These are phyloP conservation scores for Adansonia rubrostipa DNA, from an alignment of 441 rosid genomes.

Conservation along the genomic window DNA sequence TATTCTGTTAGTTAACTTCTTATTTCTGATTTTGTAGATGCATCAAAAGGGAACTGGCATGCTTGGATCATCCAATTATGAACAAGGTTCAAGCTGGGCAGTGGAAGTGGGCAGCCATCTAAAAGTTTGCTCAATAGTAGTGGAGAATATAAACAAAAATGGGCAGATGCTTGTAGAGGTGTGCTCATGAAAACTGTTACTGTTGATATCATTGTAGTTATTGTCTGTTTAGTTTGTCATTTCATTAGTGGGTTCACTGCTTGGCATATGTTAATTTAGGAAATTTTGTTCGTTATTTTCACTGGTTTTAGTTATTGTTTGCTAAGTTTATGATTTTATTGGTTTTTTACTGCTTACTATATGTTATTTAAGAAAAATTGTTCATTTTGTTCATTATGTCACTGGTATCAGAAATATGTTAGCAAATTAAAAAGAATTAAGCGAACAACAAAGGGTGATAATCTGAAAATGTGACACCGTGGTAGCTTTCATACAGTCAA, in stretches of 20 bases:
- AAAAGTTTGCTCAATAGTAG: conserved; percentile 83
- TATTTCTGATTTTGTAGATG: conserved; percentile 55
- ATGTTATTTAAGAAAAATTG: neutral
- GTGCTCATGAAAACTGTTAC: conserved; percentile 23
- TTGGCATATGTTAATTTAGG: neutral
- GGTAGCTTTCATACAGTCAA: conserved; percentile 4
- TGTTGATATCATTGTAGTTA: neutral
- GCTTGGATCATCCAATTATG: conserved; percentile 45
- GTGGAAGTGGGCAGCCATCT: conserved; percentile 94
- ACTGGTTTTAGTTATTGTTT: neutral
- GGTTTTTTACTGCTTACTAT: neutral
- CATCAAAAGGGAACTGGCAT: conserved; percentile 57
- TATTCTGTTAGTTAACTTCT: neutral
- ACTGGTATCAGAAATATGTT: neutral
- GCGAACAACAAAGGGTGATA: neutral
- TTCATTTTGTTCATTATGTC: neutral
- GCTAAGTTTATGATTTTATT: neutral
- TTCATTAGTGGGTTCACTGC: conserved; percentile 13
- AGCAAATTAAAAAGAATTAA: neutral
- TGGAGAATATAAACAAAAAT: conserved; percentile 81
- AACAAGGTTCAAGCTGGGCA: conserved; percentile 91
- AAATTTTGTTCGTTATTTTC: neutral
- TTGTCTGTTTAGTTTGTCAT: conserved; percentile 17
- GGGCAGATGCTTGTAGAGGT: conserved; percentile 96
- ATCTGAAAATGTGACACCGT: conserved; percentile 1